These are phyloP conservation scores for Claviceps monticola DNA, from an alignment of 2,329 filamentous ascomycete species.

Conservation along the genomic window DNA sequence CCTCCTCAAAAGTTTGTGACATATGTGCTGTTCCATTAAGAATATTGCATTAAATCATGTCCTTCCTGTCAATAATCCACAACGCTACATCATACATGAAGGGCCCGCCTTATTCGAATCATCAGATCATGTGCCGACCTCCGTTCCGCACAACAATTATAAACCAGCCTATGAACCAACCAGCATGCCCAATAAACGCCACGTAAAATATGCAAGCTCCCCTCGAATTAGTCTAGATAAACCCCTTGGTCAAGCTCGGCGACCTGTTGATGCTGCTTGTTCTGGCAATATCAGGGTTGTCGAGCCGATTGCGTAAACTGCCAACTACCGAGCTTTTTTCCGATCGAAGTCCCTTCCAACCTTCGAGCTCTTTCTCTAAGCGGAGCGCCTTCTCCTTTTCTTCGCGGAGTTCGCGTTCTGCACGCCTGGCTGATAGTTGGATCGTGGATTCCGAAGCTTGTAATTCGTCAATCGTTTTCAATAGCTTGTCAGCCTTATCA, in stretches of 20 bases:
- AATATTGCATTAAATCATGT: slow-evolving; percentile 6
- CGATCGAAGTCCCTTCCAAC: slow-evolving; percentile 62
- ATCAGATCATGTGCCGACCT: not conserved
- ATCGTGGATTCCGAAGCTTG: slow-evolving; percentile 73
- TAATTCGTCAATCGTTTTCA: slow-evolving; percentile 85
- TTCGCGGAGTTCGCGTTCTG: slow-evolving; percentile 79
- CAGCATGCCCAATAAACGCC: slow-evolving; percentile 1
- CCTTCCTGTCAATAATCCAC: slow-evolving; percentile 6
- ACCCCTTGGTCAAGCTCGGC: slow-evolving; percentile 65
- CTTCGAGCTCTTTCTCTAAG: slow-evolving; percentile 79
- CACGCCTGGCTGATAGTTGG: slow-evolving; percentile 69
- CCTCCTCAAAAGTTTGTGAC: too few relatives aligned
- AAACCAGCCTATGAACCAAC: not conserved
- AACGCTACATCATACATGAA: slow-evolving; percentile 6
- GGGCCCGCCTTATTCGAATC: slow-evolving; percentile 5
- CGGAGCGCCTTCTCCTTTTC: slow-evolving; percentile 69
- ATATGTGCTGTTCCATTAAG: too few relatives aligned
- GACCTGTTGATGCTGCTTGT: slow-evolving; percentile 51
- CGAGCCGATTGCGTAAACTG: slow-evolving; percentile 26
- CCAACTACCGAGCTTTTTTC: slow-evolving; percentile 41
- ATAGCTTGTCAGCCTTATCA: slow-evolving; percentile 80
- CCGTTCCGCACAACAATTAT: not conserved
- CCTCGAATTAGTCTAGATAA: slow-evolving; percentile 17
- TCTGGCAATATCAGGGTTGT: slow-evolving; percentile 39
- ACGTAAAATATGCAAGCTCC: not conserved